Conservation (phyloP, 768 basidiomycete species). For the button mushroom (Agaricus bisporus) region DNA sequence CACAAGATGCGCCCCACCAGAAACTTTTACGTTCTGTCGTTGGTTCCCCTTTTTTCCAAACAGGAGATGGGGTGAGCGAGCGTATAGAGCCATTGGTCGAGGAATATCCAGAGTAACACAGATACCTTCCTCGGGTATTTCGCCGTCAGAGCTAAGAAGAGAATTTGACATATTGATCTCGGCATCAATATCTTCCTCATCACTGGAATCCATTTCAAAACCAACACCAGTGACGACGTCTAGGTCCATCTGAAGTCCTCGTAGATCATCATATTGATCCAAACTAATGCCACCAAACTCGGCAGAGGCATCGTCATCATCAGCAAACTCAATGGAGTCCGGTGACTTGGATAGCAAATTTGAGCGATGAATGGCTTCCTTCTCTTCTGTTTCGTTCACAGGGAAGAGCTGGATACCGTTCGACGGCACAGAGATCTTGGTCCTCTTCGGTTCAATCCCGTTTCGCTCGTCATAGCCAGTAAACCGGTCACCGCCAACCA, state of each 20-base stretch:
- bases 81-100: neutral
- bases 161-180: neutral
- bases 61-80: neutral
- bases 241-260: slow-evolving; percentile 10
- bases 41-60: slow-evolving; percentile 1
- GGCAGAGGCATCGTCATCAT: slow-evolving; percentile 11
- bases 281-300: slow-evolving; percentile 2
- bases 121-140: slow-evolving; percentile 6
- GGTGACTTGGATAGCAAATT: neutral
- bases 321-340: slow-evolving; percentile 12
- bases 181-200: slow-evolving; percentile 2
- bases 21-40: neutral
- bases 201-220: slow-evolving; percentile 8
- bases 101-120: slow-evolving; percentile 8
- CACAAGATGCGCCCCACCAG: neutral
- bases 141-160: neutral
- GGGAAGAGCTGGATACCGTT: slow-evolving; percentile 25
- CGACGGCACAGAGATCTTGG: neutral
- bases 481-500: slow-evolving; percentile 4
- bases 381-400: slow-evolving; percentile 33
- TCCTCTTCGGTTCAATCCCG: slow-evolving; percentile 6
- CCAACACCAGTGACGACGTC: slow-evolving; percentile 5
- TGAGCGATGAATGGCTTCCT: slow-evolving; percentile 9
- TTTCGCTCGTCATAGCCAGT: slow-evolving; percentile 8
- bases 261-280: slow-evolving; percentile 9